Evolutionary conservation across 108 stramenopile genomes (phyloP).

Genomic region (Asterionellopsis glacialis): DNA sequence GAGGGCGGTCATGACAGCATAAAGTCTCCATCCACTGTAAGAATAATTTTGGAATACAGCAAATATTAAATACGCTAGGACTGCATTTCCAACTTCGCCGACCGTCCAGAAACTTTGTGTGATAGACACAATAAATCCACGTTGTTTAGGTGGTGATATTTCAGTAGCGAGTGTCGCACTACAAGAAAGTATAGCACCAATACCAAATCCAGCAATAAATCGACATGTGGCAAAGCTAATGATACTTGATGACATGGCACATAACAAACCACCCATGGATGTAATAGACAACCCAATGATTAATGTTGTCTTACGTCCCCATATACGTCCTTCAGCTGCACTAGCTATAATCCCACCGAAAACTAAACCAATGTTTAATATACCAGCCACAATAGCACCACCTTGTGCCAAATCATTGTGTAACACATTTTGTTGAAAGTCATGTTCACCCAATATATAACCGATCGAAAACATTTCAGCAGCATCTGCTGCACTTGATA

Average conservation of each 20-base stretch:
- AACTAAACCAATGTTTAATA: too few species aligned
- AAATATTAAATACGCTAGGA: slow-evolving; percentile 53
- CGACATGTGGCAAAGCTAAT: slow-evolving; percentile 40
- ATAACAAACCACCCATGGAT: slow-evolving; percentile 48
- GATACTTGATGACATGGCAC: slow-evolving; percentile 34
- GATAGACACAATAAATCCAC: slow-evolving; percentile 63
- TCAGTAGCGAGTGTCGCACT: slow-evolving; percentile 67
- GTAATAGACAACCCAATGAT: slow-evolving; percentile 59
- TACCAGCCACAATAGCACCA: too few species aligned
- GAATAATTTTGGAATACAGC: slow-evolving; percentile 7
- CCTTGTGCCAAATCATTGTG: too few species aligned
- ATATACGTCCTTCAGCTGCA: too few species aligned
- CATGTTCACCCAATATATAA: too few species aligned
- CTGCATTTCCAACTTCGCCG: slow-evolving; percentile 68
- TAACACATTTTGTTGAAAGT: too few species aligned
- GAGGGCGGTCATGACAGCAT: slow-evolving; percentile 57
- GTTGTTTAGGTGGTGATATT: slow-evolving; percentile 58
- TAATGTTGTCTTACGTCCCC: slow-evolving; percentile 61
- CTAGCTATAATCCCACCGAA: too few species aligned
- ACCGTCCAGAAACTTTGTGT: slow-evolving; percentile 84
- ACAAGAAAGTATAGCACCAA: slow-evolving; percentile 73
- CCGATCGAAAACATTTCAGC: too few species aligned
- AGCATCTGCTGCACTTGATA: too few species aligned
- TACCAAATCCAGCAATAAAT: slow-evolving; percentile 65
- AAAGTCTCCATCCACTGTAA: slow-evolving; percentile 69